These are phyloP conservation scores for Aspergillus novoparasiticus DNA, from an alignment of 2,329 filamentous ascomycete genomes.

Conservation along the genomic window DNA sequence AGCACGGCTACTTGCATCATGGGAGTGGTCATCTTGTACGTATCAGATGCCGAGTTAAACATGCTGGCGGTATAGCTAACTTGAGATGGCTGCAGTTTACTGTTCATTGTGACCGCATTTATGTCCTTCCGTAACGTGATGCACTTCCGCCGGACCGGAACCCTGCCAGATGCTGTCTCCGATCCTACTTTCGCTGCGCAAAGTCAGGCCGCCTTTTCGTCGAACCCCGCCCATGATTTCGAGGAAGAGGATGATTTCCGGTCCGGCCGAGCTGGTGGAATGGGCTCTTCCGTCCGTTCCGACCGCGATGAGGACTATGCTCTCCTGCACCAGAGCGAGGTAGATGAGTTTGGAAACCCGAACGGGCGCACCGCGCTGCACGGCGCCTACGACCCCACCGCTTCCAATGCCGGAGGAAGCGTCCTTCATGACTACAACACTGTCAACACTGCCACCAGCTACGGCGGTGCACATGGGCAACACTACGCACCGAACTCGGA, in stretches of 20 bases:
- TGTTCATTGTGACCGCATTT: conserved; percentile 56
- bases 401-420: conserved; percentile 26
- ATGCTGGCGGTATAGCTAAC: conserved; percentile 1
- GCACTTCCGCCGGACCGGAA: conserved; percentile 60
- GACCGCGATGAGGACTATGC: conserved; percentile 55
- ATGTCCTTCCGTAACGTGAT: conserved; percentile 59
- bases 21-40: conserved; percentile 60
- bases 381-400: conserved; percentile 44
- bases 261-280: conserved; percentile 36
- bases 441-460: conserved; percentile 39
- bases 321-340: conserved; percentile 51
- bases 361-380: conserved; percentile 40
- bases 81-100: conserved; percentile 42
- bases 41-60: conserved; percentile 7
- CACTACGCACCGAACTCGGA: conserved; percentile 23
- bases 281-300: conserved; percentile 45
- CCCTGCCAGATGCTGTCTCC: conserved; percentile 50
- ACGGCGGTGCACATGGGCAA: conserved; percentile 43
- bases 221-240: conserved; percentile 49
- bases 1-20: conserved; percentile 59
- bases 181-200: conserved; percentile 54
- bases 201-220: conserved; percentile 51
- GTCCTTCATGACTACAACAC: conserved; percentile 44
- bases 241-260: conserved; percentile 50
- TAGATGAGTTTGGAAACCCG: conserved; percentile 44